phyloP scores from a whole-genome alignment of 1,284 basidiomycete species.

The Testicularia cyperi region DNA sequence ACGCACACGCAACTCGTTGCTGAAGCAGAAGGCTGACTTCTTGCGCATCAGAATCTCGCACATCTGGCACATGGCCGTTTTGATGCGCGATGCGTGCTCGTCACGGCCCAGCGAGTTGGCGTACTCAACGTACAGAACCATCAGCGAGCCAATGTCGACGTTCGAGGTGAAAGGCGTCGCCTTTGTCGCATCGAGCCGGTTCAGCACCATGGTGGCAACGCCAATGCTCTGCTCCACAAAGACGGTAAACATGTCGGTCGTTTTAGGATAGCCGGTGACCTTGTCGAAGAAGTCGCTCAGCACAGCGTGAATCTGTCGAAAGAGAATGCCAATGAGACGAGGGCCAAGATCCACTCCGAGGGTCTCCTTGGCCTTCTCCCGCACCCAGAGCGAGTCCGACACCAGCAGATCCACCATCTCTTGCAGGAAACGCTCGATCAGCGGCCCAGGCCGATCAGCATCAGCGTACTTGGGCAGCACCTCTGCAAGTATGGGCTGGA shows the following conservation, averaged over 20 bases:
- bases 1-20: conserved; percentile 51
- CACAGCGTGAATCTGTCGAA: conserved; percentile 51
- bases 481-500: conserved; percentile 13
- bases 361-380: conserved; percentile 57
- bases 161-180: conserved; percentile 16
- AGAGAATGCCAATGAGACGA: conserved; percentile 47
- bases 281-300: conserved; percentile 57
- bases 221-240: conserved; percentile 56
- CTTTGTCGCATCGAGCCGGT: conserved; percentile 34
- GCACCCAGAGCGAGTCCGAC: conserved; percentile 55
- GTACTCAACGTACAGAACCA: conserved; percentile 56
- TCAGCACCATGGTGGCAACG: conserved; percentile 47
- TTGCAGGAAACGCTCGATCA: conserved; percentile 49
- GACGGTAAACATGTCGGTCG: conserved; percentile 51
- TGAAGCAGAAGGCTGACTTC: conserved; percentile 45
- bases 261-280: conserved; percentile 45
- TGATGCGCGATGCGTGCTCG: conserved; percentile 53
- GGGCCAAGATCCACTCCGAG: conserved; percentile 48
- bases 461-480: conserved; percentile 24
- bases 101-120: conserved; percentile 47
- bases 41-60: conserved; percentile 53
- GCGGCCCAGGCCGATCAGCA: conserved; percentile 21
- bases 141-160: conserved; percentile 53
- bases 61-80: conserved; percentile 52
- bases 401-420: conserved; percentile 58